Conservation (phyloP, 2,329 filamentous ascomycete genomes). For the Verticillium alfalfae region DNA sequence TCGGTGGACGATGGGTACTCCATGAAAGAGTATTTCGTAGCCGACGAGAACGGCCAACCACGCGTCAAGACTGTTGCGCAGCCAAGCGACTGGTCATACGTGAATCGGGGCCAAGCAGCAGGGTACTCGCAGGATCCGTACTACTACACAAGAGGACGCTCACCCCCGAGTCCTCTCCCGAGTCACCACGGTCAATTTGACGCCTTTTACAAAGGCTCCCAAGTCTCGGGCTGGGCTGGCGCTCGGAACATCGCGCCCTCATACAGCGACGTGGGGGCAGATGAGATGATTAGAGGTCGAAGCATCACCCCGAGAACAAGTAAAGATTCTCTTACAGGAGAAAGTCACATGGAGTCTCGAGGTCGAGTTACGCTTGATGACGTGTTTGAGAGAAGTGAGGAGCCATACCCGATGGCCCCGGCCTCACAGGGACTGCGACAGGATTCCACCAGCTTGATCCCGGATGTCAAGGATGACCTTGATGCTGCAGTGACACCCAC, state of each 20-base stretch:
- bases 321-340: slow-evolving; percentile 1
- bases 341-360: background rate
- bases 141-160: slow-evolving; percentile 45
- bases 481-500: background rate
- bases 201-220: slow-evolving; percentile 18
- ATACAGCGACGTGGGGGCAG: slow-evolving; percentile 26
- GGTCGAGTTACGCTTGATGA: background rate
- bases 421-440: background rate
- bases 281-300: slow-evolving; percentile 10
- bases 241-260: slow-evolving; percentile 31
- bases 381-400: background rate
- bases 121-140: slow-evolving; percentile 34
- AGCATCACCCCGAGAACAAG: slow-evolving; percentile 11
- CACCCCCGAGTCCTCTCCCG: slow-evolving; percentile 45
- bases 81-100: slow-evolving; percentile 37
- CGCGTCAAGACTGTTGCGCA: slow-evolving; percentile 34
- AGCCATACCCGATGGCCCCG: background rate
- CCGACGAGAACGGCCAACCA: slow-evolving; percentile 27
- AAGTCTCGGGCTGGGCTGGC: slow-evolving; percentile 29
- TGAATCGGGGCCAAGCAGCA: slow-evolving; percentile 23
- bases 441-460: background rate
- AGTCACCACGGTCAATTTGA: slow-evolving; percentile 33
- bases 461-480: slow-evolving; percentile 1
- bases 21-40: slow-evolving; percentile 30
- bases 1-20: slow-evolving; percentile 34